Base-by-base conservation (phyloP, 2,329 filamentous ascomycete species). In the Calonectria honghensis region DNA sequence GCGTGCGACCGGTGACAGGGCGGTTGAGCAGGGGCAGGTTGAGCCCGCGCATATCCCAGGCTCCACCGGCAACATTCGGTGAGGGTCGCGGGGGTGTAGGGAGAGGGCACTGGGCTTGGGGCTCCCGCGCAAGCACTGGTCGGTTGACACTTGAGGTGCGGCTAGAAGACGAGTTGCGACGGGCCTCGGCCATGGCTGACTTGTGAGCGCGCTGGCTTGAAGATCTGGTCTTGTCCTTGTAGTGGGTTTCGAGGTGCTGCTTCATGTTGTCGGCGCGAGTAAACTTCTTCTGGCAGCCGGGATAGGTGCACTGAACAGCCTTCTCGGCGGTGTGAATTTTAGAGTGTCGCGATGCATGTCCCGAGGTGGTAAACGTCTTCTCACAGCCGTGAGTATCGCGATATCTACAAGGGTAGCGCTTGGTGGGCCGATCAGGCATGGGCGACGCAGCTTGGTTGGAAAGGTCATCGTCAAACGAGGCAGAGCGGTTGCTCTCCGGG, bases 231-330 rank as follows among this genome's bases (percentile, higher is more conserved):
- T 90, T 91, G 76, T 92, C 90, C 84, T 92, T 93, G 85, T 91
- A 93, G 83, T 96, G 94, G 0, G 94, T 96, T 80, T 94, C 91
- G 37, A 95, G 89, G 81, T 96, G 94, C 85, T 96, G 94, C 88
- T 95, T 95, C 94, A 96, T 96, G 87, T 96, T 96, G 88, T 96
- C 94, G 79, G 93, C 93, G 77, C 94, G 93, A 14, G 94, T 95
- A 80, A 96, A 96, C 81, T 94, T 94, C 86, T 95, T 95, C 84
- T 91, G 90, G 87, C 94, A 96, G 74, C 93, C 93, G 0, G 89
- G 86, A 80, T 90, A 94, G 39, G 92, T 89, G 85, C 91, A 93
- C 48, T 89, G 91, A 29, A 95, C 93, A 18, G 92, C 92, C 86
- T 96, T 96, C 85, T 95, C 94, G 64, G 93, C 93, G 1, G 93